Evolutionary conservation across 257 asterid species (phyloP).

Genomic region (Penstemon newberryi): DNA sequence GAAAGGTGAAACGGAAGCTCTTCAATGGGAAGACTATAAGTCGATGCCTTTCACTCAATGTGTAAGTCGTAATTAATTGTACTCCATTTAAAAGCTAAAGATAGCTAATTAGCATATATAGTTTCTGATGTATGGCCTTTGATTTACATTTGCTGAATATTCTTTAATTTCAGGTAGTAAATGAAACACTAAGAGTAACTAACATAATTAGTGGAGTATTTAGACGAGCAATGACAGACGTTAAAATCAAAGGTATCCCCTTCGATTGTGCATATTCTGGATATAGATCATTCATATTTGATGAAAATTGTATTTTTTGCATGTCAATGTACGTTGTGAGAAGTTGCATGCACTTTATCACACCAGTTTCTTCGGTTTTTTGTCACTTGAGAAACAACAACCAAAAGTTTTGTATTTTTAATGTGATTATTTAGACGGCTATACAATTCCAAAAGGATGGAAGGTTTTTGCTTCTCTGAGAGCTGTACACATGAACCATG

Average conservation of each 20-base stretch:
- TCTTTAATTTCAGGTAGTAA: constrained; percentile 58
- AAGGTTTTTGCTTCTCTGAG: constrained; percentile 84
- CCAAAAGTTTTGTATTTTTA: neutral
- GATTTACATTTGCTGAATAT: neutral
- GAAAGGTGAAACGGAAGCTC: constrained; percentile 51
- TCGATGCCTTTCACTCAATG: constrained; percentile 97
- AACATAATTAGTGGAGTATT: constrained; percentile 91
- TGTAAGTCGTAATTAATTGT: constrained; percentile 45
- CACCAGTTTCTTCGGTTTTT: neutral
- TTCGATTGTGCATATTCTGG: no score
- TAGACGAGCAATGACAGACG: constrained; percentile 83
- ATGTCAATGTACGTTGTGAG: no score
- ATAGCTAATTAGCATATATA: neutral
- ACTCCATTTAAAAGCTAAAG: neutral
- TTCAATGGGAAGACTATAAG: constrained; percentile 90
- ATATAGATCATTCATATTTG: neutral
- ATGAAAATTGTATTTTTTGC: neutral
- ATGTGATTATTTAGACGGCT: constrained; percentile 39
- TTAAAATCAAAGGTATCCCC: constrained; percentile 65
- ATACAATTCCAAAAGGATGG: constrained; percentile 86
- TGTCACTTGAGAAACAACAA: neutral
- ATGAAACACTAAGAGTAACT: constrained; percentile 87
- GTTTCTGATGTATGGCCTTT: neutral
- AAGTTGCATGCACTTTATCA: neutral
- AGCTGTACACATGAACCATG: constrained; percentile 82